Conservation (phyloP, 768 basidiomycete genomes). For the Bullera alba region DNA sequence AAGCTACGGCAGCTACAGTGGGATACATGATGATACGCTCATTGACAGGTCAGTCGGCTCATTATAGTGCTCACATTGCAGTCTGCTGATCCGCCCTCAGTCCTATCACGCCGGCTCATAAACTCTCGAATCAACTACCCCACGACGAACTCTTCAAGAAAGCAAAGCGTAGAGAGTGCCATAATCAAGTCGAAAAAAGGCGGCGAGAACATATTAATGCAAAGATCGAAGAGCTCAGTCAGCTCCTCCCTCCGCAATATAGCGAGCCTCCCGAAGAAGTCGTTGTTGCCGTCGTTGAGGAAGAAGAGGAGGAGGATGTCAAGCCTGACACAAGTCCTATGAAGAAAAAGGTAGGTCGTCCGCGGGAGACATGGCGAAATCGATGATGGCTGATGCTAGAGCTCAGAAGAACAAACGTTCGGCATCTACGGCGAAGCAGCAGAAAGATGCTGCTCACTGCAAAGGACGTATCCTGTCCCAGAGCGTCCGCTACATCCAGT, state of each 20-base stretch:
- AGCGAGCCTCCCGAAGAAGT: constrained; percentile 9
- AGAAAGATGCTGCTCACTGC: constrained; percentile 29
- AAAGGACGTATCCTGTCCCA: constrained; percentile 32
- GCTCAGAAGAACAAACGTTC: constrained; percentile 24
- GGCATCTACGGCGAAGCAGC: constrained; percentile 15
- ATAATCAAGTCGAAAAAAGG: constrained; percentile 38
- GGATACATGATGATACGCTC: constrained; percentile 13
- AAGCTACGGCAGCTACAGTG: constrained; percentile 18
- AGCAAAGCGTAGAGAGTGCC: constrained; percentile 31
- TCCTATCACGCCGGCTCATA: constrained; percentile 24
- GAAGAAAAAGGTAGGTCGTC: constrained; percentile 28
- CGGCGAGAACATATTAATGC: constrained; percentile 37
- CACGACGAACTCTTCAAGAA: constrained; percentile 25
- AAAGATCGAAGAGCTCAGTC: constrained; percentile 33
- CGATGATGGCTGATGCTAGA: background rate
- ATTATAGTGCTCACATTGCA: background rate
- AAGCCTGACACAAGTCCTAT: constrained; percentile 7
- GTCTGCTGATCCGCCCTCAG: constrained; percentile 1
- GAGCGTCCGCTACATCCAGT: constrained; percentile 37
- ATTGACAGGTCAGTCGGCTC: constrained; percentile 12
- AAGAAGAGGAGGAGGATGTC: constrained; percentile 21
- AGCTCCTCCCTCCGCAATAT: constrained; percentile 23
- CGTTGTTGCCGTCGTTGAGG: constrained; percentile 16
- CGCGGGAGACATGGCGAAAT: background rate
- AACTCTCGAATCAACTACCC: constrained; percentile 4